Evolutionary conservation across 805 yeast species (phyloP), one percentile per base, ranked within the genome.

Genomic region (Zygoascus biomembranicola): DNA sequence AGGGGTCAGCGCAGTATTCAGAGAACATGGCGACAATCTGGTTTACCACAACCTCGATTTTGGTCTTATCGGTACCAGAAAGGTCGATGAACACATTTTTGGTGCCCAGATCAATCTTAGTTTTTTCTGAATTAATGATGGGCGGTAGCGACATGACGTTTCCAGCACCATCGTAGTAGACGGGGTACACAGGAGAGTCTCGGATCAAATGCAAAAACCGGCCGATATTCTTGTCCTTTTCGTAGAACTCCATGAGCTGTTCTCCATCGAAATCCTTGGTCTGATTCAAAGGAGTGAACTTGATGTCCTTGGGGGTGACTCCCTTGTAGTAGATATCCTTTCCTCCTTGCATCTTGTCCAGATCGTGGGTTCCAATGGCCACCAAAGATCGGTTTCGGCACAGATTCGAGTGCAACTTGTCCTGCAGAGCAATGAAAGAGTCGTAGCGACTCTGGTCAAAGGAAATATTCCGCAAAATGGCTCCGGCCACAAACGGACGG

Each of bases 291-390:
- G 77, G 77, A 3, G 53, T 60, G 59, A 69, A 90, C 57, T 79
- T 76, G 68, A 94, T 76, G 46, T 87, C 90, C 60, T 78, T 73
- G 55, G 97, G 97, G 52, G 81, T 75, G 60, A 86, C 73, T 44
- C 94, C 97, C 66, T 85, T 88, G 75, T 89, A 94, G 52, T 88
- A 80, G 74, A 94, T 89, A 32, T 56, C 53, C 18, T n/a, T 14
- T 14, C 26, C 26, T 28, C 87, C 86, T 42, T 78, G 68, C 60
- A 92, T 73, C 48, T 85, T 80, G 69, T 88, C 95, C 57, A 85
- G 77, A 71, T 94, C 98, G 67, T 94, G 99, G 52, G 99, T 94
- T 64, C 99, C 99, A 78, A 92, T 90, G 50, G 99, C 98, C 53
- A 94, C 99, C 62, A 94, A 79, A 35, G 96, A 85, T 79, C 99